A percentile compares a stretch with the other conserved stretches of the same genome.
Conservation (phyloP, 441 rosid species). For the Erodium trifolium region DNA sequence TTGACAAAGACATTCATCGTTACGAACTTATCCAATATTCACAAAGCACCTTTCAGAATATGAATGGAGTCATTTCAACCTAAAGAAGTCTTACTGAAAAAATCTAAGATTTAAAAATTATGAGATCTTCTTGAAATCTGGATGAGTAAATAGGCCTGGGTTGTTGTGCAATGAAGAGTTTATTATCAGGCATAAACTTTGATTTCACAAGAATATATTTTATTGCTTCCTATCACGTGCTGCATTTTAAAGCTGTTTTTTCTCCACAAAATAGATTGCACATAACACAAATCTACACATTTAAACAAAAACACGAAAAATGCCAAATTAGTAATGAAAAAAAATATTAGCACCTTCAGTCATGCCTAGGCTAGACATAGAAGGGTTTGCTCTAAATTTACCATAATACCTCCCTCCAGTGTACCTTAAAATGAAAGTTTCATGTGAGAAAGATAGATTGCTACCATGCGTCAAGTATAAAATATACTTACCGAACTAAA, state of each 20-base stretch:
- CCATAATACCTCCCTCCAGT: background rate
- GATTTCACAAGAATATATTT: background rate
- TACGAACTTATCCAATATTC: background rate
- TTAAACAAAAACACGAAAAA: background rate
- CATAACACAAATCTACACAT: background rate
- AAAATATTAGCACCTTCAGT: background rate
- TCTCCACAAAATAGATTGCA: background rate
- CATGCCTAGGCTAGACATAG: background rate
- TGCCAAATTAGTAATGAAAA: background rate
- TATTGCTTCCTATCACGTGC: background rate
- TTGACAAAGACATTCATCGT: background rate
- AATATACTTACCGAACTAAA: conserved; percentile 57
- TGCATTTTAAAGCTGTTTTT: background rate
- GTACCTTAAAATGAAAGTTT: background rate
- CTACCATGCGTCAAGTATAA: background rate
- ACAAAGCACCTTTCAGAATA: background rate
- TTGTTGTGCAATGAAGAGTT: background rate
- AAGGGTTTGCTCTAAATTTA: background rate
- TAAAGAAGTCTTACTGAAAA: background rate
- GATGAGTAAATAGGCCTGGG: background rate
- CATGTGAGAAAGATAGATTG: background rate
- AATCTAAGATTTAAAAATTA: background rate
- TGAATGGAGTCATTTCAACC: background rate
- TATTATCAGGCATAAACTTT: background rate
- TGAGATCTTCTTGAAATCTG: background rate